These are phyloP conservation scores for Chondrostereum purpureum DNA, from an alignment of 1,284 basidiomycete genomes.

Conservation along the genomic window DNA sequence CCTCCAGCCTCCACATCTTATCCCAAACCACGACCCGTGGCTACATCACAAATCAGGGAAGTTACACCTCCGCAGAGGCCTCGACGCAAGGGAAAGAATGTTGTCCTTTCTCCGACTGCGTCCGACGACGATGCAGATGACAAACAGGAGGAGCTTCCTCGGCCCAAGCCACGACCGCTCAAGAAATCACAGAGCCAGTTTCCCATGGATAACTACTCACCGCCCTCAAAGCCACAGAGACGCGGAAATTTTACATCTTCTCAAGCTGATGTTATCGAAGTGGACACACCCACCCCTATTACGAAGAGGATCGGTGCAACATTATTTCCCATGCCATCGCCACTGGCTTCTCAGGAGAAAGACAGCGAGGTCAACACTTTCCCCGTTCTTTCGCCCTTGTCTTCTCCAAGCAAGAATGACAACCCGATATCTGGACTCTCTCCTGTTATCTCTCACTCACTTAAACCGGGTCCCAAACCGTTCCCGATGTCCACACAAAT, in stretches of 20 bases:
- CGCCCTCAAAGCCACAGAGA: no score
- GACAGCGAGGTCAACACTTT: background rate
- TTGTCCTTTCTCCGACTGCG: background rate
- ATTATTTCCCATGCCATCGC: background rate
- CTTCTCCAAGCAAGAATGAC: background rate
- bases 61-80: no score
- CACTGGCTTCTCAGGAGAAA: background rate
- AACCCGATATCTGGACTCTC: background rate
- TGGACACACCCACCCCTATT: background rate
- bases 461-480: constrained; percentile 20
- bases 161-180: background rate
- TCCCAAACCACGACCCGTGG: no score
- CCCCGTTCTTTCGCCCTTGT: background rate
- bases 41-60: no score
- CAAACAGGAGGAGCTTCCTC: background rate
- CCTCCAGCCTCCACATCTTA: no score
- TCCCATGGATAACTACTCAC: background rate
- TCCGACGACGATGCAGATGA: background rate
- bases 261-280: background rate
- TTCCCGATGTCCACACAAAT: constrained; percentile 48
- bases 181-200: background rate
- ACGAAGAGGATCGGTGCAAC: background rate
- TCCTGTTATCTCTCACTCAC: background rate
- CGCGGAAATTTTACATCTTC: background rate
- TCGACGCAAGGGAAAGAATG: background rate